Evolutionary conservation across 2,329 filamentous ascomycete species (phyloP), one percentile per base, ranked within the genome.

Genomic region (Epichloe gansuensis): DNA sequence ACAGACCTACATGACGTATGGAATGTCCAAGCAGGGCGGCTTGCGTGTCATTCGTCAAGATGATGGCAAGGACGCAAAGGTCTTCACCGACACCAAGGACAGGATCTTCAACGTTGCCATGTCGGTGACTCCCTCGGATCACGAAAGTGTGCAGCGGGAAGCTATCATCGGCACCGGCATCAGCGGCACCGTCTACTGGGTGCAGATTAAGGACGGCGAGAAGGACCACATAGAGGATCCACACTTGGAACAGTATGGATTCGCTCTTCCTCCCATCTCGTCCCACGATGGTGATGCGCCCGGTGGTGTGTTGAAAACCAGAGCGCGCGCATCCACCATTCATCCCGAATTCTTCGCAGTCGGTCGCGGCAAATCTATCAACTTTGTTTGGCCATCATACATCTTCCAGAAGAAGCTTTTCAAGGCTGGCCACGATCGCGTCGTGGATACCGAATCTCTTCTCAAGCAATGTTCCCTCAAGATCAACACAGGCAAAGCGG

Each of bases 121-220:
- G 57, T 94, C 88, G 51, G 80, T 82, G 23, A 82, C 81, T 4
- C 74, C 80, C 3, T 66, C 76, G 36, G 78, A 82, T 42, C 72
- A 77, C 42, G 69, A 73, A 17, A 68, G 72, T 21, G 70, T 76
- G 21, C 81, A 83, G 39, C 80, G 84, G 51, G 89, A 98, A 66
- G 81, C 87, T 46, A 85, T 97, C 51, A 84, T 98, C 52, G 91
- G 87, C 41, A 97, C 93, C 52, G 91, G 91, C 54, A 85, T 96
- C 60, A 95, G 91, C 62, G 94, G 93, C 44, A 87, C 90, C 9
- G 89, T 97, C n/a, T 96, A 97, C 72, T 98, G 93, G 87, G 84
- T 89, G 11, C 78, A 87, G 63, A 81, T 95, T 59, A 84, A 81
- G 55, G 84, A 87, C 51, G 78, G 82, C 48, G 78, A 87, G 58